Percentiles rank a stretch among this genome's conserved stretches.
phyloP scores from a whole-genome alignment of 2,329 filamentous ascomycete genomes.

The Penicillium sp. region DNA sequence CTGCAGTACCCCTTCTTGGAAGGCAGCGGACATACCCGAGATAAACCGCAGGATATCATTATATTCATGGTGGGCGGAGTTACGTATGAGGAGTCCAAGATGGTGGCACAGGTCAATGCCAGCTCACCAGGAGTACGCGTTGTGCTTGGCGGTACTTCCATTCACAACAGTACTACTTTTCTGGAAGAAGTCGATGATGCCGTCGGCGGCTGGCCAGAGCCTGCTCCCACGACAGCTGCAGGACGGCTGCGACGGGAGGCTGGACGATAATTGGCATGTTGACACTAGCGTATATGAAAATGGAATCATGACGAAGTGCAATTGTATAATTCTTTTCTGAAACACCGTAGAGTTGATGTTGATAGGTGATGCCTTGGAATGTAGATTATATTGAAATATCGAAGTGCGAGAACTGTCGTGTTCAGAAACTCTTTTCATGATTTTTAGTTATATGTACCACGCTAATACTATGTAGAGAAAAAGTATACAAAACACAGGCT shows the following conservation, averaged over 20 bases:
- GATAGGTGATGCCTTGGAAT: too few relatives aligned
- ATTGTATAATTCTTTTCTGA: background rate
- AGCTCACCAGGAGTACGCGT: conserved; percentile 86
- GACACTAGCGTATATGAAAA: conserved; percentile 10
- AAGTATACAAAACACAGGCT: conserved; percentile 10
- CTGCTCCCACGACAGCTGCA: conserved; percentile 61
- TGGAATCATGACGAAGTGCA: conserved; percentile 5
- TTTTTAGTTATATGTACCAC: conserved; percentile 15
- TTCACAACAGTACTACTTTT: conserved; percentile 88
- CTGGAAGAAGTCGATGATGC: conserved; percentile 90
- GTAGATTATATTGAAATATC: too few relatives aligned
- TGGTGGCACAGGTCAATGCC: conserved; percentile 92
- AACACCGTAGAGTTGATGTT: background rate
- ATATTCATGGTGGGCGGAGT: conserved; percentile 92
- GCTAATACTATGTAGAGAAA: conserved; percentile 14
- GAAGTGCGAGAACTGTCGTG: too few relatives aligned
- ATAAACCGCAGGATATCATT: conserved; percentile 96
- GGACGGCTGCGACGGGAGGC: conserved; percentile 66
- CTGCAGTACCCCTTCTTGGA: conserved; percentile 93
- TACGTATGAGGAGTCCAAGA: conserved; percentile 97
- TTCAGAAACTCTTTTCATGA: background rate
- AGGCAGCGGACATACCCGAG: conserved; percentile 79
- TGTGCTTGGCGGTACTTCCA: conserved; percentile 82
- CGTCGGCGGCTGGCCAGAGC: conserved; percentile 83
- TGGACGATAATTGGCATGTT: conserved; percentile 48